Evolutionary conservation across 306 rosid species (phyloP).

Genomic region (Casuarina cunninghamiana): DNA sequence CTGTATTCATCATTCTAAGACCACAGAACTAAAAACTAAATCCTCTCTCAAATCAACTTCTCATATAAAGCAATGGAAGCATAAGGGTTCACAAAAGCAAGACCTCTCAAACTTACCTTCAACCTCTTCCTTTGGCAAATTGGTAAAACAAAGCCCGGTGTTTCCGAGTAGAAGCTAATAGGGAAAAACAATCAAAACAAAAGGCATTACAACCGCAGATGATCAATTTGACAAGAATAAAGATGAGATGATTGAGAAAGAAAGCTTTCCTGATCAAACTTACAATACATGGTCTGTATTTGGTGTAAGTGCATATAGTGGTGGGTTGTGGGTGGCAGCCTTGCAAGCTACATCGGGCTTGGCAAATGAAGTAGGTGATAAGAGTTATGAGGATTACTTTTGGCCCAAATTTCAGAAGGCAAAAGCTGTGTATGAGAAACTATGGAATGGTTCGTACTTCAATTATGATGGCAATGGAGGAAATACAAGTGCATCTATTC

Average conservation of each 20-base stretch:
- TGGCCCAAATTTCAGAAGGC: constrained; percentile 82
- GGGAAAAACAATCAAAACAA: not conserved
- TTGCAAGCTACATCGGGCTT: constrained; percentile 88
- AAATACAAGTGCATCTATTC: constrained; percentile 74
- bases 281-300: constrained; percentile 93
- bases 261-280: constrained; percentile 96
- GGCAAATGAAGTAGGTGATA: constrained; percentile 77
- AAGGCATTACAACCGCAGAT: no score
- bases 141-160: constrained; percentile 79
- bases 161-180: constrained; percentile 75
- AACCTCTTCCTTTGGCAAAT: constrained; percentile 71
- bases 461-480: constrained; percentile 77
- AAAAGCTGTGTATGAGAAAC: constrained; percentile 61
- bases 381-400: constrained; percentile 72
- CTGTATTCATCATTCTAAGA: not conserved
- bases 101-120: constrained; percentile 53
- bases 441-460: constrained; percentile 98
- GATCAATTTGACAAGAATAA: constrained; percentile 91
- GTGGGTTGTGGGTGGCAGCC: constrained; percentile 97
- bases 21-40: not conserved
- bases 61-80: not conserved
- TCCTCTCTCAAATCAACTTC: not conserved
- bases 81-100: not conserved
- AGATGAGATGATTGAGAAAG: constrained; percentile 94
- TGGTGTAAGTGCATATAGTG: constrained; percentile 95